These are phyloP conservation scores for Isabelozyma pseudorhagii DNA, from an alignment of 805 yeast species.

Conservation along the genomic window DNA sequence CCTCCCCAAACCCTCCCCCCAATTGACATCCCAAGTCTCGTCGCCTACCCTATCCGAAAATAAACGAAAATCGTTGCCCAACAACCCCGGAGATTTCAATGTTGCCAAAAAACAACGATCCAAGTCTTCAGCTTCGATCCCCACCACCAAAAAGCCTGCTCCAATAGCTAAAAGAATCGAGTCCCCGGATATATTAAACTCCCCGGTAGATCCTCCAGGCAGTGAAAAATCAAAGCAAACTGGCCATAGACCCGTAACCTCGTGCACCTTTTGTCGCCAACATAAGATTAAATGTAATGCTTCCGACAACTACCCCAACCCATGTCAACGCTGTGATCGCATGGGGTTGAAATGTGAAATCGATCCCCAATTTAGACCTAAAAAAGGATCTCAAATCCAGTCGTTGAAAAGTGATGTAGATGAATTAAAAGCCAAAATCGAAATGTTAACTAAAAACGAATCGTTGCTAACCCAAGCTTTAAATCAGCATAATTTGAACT, in stretches of 20 bases:
- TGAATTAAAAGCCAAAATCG: conserved; percentile 70
- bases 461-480: conserved; percentile 63
- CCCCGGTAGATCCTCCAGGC: neutral
- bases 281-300: conserved; percentile 95
- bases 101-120: conserved; percentile 8
- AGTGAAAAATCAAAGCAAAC: conserved; percentile 22
- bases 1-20: conserved; percentile 37
- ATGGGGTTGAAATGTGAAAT: conserved; percentile 81
- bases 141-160: neutral
- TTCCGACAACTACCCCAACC: conserved; percentile 71
- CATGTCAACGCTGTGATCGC: conserved; percentile 80
- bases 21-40: conserved; percentile 4
- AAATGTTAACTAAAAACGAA: conserved; percentile 61
- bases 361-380: conserved; percentile 88
- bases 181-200: neutral
- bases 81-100: conserved; percentile 3
- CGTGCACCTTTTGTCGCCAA: conserved; percentile 92
- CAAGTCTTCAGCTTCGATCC: conserved; percentile 2
- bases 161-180: neutral
- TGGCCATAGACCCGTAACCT: conserved; percentile 80
- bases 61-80: conserved; percentile 13
- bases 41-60: conserved; percentile 5
- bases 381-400: conserved; percentile 88
- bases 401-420: conserved; percentile 80
- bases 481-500: conserved; percentile 38